A percentile compares a stretch with the other conserved stretches of the same genome.
Conservation (phyloP, 1,139 yeast genomes). For the Zhuliangozyma blackwelliae region DNA sequence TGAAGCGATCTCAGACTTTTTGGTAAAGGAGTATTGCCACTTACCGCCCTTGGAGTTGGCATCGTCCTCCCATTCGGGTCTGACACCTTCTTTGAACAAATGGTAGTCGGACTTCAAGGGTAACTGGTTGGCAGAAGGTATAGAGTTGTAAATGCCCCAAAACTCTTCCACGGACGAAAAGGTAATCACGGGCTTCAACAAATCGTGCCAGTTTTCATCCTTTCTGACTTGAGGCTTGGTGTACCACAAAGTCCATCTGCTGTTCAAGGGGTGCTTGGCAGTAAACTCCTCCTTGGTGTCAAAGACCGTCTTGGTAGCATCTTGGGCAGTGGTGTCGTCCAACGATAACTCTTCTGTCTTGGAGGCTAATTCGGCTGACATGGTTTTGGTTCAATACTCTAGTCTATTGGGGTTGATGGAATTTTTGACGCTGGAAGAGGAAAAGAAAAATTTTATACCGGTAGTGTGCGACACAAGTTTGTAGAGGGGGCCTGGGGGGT, state of each 20-base stretch:
- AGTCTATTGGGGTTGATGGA: too few relatives aligned
- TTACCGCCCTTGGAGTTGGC: slow-evolving; percentile 90
- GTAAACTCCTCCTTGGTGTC: slow-evolving; percentile 66
- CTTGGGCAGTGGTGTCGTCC: slow-evolving; percentile 16
- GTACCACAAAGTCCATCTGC: slow-evolving; percentile 97
- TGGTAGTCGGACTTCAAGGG: slow-evolving; percentile 94
- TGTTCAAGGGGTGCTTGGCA: slow-evolving; percentile 87
- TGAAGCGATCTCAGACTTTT: slow-evolving; percentile 55
- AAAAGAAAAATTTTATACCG: too few relatives aligned
- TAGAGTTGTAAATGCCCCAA: slow-evolving; percentile 96
- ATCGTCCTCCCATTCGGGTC: slow-evolving; percentile 98
- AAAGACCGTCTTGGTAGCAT: slow-evolving; percentile 50
- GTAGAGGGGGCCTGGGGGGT: too few relatives aligned
- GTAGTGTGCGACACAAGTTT: too few relatives aligned
- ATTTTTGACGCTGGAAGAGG: too few relatives aligned
- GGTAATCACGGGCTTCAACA: slow-evolving; percentile 88
- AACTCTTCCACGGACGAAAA: slow-evolving; percentile 94
- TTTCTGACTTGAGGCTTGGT: slow-evolving; percentile 83
- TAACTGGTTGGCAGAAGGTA: slow-evolving; percentile 87
- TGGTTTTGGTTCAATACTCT: slow-evolving; percentile 4
- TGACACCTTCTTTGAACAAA: slow-evolving; percentile 87
- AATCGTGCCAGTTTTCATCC: slow-evolving; percentile 88
- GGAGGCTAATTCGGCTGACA: slow-evolving; percentile 53
- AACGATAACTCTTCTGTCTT: slow-evolving; percentile 52
- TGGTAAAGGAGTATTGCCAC: slow-evolving; percentile 73